Percentiles rank a stretch among this genome's conserved stretches.
phyloP scores from a whole-genome alignment of 768 basidiomycete species.

The Russula abietina region DNA sequence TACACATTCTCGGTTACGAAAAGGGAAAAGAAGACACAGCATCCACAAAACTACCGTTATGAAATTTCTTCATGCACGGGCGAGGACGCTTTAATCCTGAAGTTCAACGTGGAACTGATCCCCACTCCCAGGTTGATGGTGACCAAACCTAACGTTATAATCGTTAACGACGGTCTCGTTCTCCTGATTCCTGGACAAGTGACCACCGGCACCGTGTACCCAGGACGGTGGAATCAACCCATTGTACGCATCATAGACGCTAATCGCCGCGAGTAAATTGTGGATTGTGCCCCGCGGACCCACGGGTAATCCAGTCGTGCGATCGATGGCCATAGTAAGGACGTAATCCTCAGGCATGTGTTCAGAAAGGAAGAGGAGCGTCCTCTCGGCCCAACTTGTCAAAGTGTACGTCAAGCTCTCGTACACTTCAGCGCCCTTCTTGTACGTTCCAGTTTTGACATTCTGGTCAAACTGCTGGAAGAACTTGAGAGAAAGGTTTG shows the following conservation, averaged over 20 bases:
- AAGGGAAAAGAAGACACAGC: not conserved
- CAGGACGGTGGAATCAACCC: slow-evolving; percentile 9
- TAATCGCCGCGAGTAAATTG: not conserved
- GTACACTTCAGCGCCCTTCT: not conserved
- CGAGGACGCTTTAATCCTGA: not conserved
- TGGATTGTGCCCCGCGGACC: slow-evolving; percentile 1
- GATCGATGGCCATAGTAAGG: not conserved
- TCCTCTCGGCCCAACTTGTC: slow-evolving; percentile 3
- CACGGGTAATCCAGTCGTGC: not conserved
- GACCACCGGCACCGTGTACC: not conserved
- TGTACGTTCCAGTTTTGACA: slow-evolving; percentile 3
- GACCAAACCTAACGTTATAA: not conserved
- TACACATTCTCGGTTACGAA: not conserved
- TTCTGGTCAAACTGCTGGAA: slow-evolving; percentile 14
- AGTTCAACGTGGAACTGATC: not conserved
- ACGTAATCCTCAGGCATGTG: slow-evolving; percentile 10
- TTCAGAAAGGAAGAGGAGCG: slow-evolving; percentile 4
- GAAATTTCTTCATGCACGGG: not conserved
- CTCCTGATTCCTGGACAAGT: too few species aligned
- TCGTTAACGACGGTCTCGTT: not conserved
- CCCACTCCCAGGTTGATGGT: not conserved
- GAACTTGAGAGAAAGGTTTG: slow-evolving; percentile 4
- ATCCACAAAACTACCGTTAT: not conserved
- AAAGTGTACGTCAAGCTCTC: not conserved
- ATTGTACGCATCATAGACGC: slow-evolving; percentile 1